Conservation (phyloP, 2,329 filamentous ascomycete genomes). For the Epichloe scottii region DNA sequence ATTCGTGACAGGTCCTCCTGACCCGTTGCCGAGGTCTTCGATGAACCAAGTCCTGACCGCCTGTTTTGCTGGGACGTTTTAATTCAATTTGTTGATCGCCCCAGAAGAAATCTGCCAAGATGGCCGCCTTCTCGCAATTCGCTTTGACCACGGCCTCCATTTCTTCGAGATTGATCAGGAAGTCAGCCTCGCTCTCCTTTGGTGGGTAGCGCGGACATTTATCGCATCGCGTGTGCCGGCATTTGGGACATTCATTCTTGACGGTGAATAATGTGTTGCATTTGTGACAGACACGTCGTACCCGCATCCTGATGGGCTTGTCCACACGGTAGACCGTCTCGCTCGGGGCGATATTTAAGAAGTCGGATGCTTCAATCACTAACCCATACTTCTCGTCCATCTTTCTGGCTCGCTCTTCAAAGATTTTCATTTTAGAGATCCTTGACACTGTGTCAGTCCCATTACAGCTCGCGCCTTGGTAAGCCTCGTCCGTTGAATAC, state of each 20-base stretch:
- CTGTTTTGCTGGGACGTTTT: constrained; percentile 51
- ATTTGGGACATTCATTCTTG: constrained; percentile 62
- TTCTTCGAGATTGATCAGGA: constrained; percentile 37
- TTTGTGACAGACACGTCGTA: constrained; percentile 68
- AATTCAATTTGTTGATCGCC: constrained; percentile 37
- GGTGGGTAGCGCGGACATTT: constrained; percentile 66
- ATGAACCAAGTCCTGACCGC: constrained; percentile 58
- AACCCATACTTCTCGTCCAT: constrained; percentile 43
- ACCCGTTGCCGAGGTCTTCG: constrained; percentile 62
- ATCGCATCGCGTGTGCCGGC: constrained; percentile 69
- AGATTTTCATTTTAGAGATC: constrained; percentile 36
- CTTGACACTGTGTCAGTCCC: constrained; percentile 19
- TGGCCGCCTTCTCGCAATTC: constrained; percentile 43
- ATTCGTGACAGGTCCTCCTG: constrained; percentile 65
- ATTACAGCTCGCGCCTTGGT: constrained; percentile 15
- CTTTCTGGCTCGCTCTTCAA: constrained; percentile 44
- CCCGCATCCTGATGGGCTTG: constrained; percentile 65
- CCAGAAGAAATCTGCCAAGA: constrained; percentile 36
- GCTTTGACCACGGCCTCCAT: constrained; percentile 39
- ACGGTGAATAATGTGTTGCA: constrained; percentile 64
- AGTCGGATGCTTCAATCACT: constrained; percentile 41
- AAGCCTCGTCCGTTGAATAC: constrained; percentile 11
- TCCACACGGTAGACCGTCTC: constrained; percentile 52
- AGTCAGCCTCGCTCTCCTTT: constrained; percentile 46
- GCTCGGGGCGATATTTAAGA: constrained; percentile 34